Conservation (phyloP, 768 basidiomycete genomes). For the Pulveroboletus sp. region DNA sequence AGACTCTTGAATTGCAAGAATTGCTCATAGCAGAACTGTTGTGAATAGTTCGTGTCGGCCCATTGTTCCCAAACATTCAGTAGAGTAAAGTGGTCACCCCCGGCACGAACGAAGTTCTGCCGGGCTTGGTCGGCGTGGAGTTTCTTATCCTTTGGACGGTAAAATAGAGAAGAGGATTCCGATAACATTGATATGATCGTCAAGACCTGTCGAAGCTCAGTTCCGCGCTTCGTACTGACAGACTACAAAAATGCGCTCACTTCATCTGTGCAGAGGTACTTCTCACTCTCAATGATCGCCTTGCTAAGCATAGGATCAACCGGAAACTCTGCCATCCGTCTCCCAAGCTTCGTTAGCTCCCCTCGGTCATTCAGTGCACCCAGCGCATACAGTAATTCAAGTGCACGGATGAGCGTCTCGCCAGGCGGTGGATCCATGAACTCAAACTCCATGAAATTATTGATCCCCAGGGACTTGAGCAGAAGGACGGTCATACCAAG, state of each 20-base stretch:
- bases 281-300: conserved; percentile 92
- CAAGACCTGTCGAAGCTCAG: conserved; percentile 54
- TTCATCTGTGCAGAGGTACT: conserved; percentile 94
- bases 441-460: conserved; percentile 96
- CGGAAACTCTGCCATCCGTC: conserved; percentile 98
- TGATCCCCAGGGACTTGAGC: conserved; percentile 96
- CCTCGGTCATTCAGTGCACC: conserved; percentile 96
- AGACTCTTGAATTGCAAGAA: conserved; percentile 94
- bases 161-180: conserved; percentile 92
- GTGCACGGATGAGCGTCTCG: conserved; percentile 92
- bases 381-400: conserved; percentile 91
- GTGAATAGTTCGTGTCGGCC: conserved; percentile 96
- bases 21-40: conserved; percentile 95
- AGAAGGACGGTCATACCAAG: conserved; percentile 92
- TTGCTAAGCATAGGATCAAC: conserved; percentile 98
- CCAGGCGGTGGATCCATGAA: conserved; percentile 98
- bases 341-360: conserved; percentile 93
- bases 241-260: conserved; percentile 37
- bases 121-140: conserved; percentile 96
- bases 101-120: conserved; percentile 92
- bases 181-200: conserved; percentile 98
- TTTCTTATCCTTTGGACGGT: conserved; percentile 97
- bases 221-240: background rate
- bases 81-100: conserved; percentile 96
- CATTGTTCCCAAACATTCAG: conserved; percentile 99